Evolutionary conservation across 2,329 filamentous ascomycete species (phyloP).

Genomic region (Cercospora canescens): DNA sequence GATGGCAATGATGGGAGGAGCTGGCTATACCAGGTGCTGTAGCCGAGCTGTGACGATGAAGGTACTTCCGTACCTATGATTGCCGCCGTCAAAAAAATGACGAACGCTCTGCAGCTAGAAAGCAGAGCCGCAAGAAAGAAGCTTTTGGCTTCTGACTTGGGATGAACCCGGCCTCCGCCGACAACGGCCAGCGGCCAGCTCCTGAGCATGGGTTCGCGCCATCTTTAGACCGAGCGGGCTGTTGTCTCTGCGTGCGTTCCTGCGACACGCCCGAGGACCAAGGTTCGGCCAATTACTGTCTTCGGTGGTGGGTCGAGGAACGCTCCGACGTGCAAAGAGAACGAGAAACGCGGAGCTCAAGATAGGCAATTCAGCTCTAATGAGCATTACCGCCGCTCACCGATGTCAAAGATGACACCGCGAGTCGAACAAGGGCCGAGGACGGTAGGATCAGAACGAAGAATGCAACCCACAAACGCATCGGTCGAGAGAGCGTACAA

Average conservation of each 20-base stretch:
- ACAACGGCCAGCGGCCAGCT: background rate
- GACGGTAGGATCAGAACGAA: background rate
- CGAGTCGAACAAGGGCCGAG: too few relatives aligned
- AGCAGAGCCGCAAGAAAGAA: constrained; percentile 1
- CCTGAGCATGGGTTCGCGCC: background rate
- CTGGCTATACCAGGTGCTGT: background rate
- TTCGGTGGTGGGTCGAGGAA: background rate
- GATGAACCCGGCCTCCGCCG: background rate
- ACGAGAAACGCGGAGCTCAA: too few relatives aligned
- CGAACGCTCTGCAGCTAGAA: background rate
- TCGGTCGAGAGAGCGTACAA: background rate
- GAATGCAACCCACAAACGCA: background rate
- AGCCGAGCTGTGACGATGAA: background rate
- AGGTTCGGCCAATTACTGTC: background rate
- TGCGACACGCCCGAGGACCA: background rate
- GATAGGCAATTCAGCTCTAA: too few relatives aligned
- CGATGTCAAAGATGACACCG: too few relatives aligned
- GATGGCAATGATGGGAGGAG: background rate
- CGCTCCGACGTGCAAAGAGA: background rate
- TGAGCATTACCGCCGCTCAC: too few relatives aligned
- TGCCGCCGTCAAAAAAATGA: background rate
- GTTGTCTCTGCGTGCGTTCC: background rate
- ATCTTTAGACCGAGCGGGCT: background rate
- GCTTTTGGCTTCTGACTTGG: background rate
- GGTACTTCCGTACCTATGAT: background rate